Conservation (phyloP, 352 stramenopile species). For the Salisapilia sapeloensis region DNA sequence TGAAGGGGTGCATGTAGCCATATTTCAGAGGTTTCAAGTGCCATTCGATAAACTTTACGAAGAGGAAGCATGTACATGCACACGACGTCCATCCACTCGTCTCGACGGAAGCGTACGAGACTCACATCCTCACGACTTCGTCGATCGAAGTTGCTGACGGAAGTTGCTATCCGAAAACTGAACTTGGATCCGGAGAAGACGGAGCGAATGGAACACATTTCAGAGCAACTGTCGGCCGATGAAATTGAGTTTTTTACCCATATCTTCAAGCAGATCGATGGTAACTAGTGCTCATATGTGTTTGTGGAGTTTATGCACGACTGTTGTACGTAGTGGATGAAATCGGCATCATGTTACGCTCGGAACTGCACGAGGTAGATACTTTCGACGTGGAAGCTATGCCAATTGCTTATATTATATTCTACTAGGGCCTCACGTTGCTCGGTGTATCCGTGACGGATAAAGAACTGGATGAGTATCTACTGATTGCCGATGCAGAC, state of each 20-base stretch:
- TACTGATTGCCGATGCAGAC: constrained; percentile 40
- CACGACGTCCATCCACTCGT: constrained; percentile 22
- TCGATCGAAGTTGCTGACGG: constrained; percentile 30
- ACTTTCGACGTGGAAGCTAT: neutral
- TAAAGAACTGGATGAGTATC: constrained; percentile 48
- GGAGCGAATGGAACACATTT: constrained; percentile 36
- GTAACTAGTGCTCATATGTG: constrained; percentile 8
- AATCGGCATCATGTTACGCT: constrained; percentile 42
- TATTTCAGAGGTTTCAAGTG: no score
- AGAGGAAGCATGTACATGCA: constrained; percentile 27
- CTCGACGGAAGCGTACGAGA: constrained; percentile 26
- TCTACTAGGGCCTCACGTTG: constrained; percentile 13
- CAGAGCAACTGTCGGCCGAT: constrained; percentile 25
- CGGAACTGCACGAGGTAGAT: constrained; percentile 25
- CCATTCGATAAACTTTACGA: no score
- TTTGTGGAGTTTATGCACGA: neutral
- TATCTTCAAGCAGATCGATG: constrained; percentile 54
- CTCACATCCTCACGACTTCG: constrained; percentile 27
- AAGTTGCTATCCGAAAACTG: constrained; percentile 43
- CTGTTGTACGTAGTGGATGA: constrained; percentile 14
- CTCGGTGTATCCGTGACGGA: constrained; percentile 36
- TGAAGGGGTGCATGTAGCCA: no score
- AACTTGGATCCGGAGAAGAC: constrained; percentile 45
- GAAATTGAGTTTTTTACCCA: constrained; percentile 48
- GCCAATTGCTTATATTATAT: neutral